phyloP scores from a whole-genome alignment of 768 basidiomycete species.

The Pleurotus djamor region DNA sequence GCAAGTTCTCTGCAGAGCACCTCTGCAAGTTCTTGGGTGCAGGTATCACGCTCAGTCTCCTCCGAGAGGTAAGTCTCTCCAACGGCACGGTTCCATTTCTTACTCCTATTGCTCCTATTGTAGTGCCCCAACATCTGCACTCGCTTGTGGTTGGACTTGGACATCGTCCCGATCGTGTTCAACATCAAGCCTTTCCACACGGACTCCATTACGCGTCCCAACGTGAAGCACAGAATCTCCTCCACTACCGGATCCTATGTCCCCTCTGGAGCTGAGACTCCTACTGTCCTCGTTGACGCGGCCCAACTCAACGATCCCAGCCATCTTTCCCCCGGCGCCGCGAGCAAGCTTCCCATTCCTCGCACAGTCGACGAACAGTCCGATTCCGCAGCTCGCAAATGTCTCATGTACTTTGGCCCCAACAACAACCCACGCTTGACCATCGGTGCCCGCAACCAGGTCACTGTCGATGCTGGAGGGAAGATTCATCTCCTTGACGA shows the following conservation, averaged over 20 bases:
- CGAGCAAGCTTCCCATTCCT: constrained; percentile 64
- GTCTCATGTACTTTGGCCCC: constrained; percentile 80
- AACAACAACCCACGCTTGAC: constrained; percentile 80
- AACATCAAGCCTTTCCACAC: constrained; percentile 84
- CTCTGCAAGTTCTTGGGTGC: constrained; percentile 86
- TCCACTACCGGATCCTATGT: constrained; percentile 79
- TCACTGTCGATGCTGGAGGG: constrained; percentile 83
- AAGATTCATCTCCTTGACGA: constrained; percentile 87
- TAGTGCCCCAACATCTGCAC: constrained; percentile 83
- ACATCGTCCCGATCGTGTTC: constrained; percentile 83
- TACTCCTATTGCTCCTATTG: constrained; percentile 19
- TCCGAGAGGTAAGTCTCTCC: constrained; percentile 53
- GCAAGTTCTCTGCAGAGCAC: constrained; percentile 73
- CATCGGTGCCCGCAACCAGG: constrained; percentile 84
- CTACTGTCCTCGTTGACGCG: constrained; percentile 64
- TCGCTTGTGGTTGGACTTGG: constrained; percentile 78
- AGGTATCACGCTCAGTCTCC: constrained; percentile 69
- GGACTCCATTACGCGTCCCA: constrained; percentile 74
- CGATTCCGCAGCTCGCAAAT: constrained; percentile 84
- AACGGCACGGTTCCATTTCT: constrained; percentile 13
- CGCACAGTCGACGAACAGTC: constrained; percentile 84
- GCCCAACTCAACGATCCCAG: constrained; percentile 39
- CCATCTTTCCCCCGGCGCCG: constrained; percentile 39
- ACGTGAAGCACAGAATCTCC: constrained; percentile 80
- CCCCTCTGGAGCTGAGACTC: constrained; percentile 75